Percentiles rank a stretch among this genome's conserved stretches.
Conservation (phyloP, 2,329 filamentous ascomycete genomes). For the Podosphaera aphanis region DNA sequence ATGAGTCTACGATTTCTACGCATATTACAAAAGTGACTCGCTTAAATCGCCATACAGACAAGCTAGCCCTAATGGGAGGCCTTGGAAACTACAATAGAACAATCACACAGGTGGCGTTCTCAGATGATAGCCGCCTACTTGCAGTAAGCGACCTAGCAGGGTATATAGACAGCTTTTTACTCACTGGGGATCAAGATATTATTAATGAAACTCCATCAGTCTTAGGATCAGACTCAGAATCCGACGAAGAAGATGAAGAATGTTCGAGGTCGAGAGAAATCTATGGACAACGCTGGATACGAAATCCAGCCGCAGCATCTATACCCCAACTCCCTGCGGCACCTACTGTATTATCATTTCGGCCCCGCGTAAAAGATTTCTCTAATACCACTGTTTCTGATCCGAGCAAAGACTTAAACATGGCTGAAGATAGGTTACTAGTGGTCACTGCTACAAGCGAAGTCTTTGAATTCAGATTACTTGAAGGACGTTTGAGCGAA, state of each 20-base stretch:
- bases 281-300: constrained; percentile 47
- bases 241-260: constrained; percentile 21
- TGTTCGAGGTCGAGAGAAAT: constrained; percentile 25
- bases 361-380: constrained; percentile 17
- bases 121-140: constrained; percentile 54
- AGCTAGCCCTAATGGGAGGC: constrained; percentile 35
- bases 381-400: constrained; percentile 18
- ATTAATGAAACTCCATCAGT: constrained; percentile 18
- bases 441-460: constrained; percentile 41
- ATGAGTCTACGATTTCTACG: constrained; percentile 19
- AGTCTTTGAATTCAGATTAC: constrained; percentile 56
- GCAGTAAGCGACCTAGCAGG: constrained; percentile 64
- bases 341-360: constrained; percentile 46
- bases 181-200: constrained; percentile 32
- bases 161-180: constrained; percentile 66
- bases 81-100: constrained; percentile 55
- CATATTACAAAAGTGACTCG: constrained; percentile 26
- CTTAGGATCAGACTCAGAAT: constrained; percentile 20
- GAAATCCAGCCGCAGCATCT: constrained; percentile 45
- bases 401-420: constrained; percentile 11
- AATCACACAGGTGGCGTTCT: constrained; percentile 55
- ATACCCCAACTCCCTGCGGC: constrained; percentile 43
- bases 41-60: constrained; percentile 28
- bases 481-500: constrained; percentile 51
- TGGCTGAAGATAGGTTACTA: constrained; percentile 28